Evolutionary conservation across 768 basidiomycete species (phyloP).

Genomic region (Coprinellus micaceus): DNA sequence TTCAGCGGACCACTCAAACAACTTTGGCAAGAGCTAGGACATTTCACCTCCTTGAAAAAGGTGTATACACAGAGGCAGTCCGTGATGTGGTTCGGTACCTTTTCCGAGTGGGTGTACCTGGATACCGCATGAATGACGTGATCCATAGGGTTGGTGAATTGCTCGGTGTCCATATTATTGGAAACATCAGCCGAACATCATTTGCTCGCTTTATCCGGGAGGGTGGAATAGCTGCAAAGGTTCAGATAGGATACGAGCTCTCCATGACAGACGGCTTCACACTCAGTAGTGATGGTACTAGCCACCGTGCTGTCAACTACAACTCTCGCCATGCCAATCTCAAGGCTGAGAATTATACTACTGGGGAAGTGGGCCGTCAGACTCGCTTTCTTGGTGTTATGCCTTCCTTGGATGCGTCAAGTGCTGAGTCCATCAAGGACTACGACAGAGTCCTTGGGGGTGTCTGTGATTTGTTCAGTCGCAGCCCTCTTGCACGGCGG

Average conservation of each 20-base stretch:
- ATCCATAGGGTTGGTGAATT: background rate
- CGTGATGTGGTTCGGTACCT: background rate
- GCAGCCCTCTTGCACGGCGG: background rate
- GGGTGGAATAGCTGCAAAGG: background rate
- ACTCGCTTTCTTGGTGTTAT: slow-evolving; percentile 20
- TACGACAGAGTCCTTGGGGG: slow-evolving; percentile 15
- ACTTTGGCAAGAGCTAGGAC: background rate
- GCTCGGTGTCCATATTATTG: background rate
- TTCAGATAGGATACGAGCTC: background rate
- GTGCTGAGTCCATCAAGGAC: slow-evolving; percentile 20
- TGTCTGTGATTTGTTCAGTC: background rate
- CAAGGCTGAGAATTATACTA: slow-evolving; percentile 2
- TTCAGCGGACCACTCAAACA: background rate
- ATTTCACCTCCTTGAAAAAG: background rate
- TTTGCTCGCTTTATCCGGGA: background rate
- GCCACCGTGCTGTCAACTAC: background rate
- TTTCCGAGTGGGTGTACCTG: background rate
- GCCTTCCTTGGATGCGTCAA: slow-evolving; percentile 17
- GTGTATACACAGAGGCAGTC: background rate
- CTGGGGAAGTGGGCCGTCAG: background rate
- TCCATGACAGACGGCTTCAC: background rate
- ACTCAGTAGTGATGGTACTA: background rate
- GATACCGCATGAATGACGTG: background rate
- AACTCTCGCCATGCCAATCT: slow-evolving; percentile 2
- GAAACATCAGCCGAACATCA: background rate